Base-by-base conservation (phyloP, 441 rosid species). In the Flueggea neowawraea region DNA sequence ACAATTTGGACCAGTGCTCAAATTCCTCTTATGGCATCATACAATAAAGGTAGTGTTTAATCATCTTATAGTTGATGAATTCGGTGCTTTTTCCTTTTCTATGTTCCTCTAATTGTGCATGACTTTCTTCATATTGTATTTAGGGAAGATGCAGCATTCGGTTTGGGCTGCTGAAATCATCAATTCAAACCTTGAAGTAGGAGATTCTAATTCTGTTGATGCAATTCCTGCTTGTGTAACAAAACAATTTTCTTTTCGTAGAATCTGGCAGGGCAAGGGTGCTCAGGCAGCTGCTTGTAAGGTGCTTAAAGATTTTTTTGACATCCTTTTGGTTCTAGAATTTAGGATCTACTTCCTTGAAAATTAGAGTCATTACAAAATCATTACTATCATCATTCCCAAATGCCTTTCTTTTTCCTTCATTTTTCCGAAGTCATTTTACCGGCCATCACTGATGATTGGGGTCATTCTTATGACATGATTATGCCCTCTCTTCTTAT, bases 251-350 rank as follows among this genome's bases (percentile, higher is more conserved):
- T 88, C 83, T 64, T 85, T 95, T 63, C 96, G 85, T 55, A 82
- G 88, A 81, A 90, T 95, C 70, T 95, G 98, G 99, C 97, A 95
- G 77, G 93, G 93, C 66, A 90, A 91, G 80, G 95, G 91, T 66
- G 89, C 91, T 62, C 89, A 83, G 55, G 78, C 80, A 54, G 95
- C 98, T 79, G 98, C 96, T 69, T 82, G 80, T 69, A 80, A 88
- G 98, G 98, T 95, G 75, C 65, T 62, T 10, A 22, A 44, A 70
- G 48, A 44, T 82, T 71, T 58, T 22, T 10, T 15, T 8, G 63
- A 4, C 41, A 36, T 36, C 28, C 14, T 67, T 69, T 65, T 31
- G 6, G 6, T 65, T 47, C 33, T 16, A 53, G 55, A 60, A 57
- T 36, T n/a, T 22, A 49, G 28, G 7, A 16, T 45, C 4, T 39